A percentile compares a stretch with the other conserved stretches of the same genome.
These are phyloP conservation scores for Notholithocarpus densiflorus DNA, from an alignment of 306 rosid genomes.

Conservation along the genomic window DNA sequence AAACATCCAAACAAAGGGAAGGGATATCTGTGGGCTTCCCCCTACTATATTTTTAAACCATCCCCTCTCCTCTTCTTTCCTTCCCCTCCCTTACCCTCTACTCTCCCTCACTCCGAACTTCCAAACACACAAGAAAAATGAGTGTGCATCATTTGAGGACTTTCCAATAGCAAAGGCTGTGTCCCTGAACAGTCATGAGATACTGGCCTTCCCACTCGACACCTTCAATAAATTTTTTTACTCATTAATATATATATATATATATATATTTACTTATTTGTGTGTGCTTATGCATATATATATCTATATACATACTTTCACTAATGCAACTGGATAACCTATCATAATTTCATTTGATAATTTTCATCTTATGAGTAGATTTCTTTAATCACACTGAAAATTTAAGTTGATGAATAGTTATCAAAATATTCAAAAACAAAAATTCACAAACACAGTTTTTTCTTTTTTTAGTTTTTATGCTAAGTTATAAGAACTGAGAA, in stretches of 20 bases:
- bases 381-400: background rate
- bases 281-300: background rate
- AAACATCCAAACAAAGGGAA: too few species aligned
- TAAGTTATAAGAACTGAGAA: too few species aligned
- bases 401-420: background rate
- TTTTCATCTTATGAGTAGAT: background rate
- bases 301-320: background rate
- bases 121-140: too few species aligned
- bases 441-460: background rate
- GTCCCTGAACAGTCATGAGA: too few species aligned
- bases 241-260: background rate
- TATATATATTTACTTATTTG: background rate
- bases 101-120: too few species aligned
- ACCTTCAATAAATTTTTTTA: background rate
- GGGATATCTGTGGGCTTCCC: too few species aligned
- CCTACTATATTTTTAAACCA: too few species aligned
- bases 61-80: too few species aligned
- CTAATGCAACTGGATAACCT: background rate
- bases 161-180: too few species aligned
- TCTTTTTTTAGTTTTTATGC: too few species aligned
- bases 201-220: background rate
- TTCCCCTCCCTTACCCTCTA: too few species aligned
- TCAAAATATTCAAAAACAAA: background rate
- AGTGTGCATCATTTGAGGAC: too few species aligned
- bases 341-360: background rate